These are phyloP conservation scores for Abortiporus biennis DNA, from an alignment of 1,284 basidiomycete species.

Conservation along the genomic window DNA sequence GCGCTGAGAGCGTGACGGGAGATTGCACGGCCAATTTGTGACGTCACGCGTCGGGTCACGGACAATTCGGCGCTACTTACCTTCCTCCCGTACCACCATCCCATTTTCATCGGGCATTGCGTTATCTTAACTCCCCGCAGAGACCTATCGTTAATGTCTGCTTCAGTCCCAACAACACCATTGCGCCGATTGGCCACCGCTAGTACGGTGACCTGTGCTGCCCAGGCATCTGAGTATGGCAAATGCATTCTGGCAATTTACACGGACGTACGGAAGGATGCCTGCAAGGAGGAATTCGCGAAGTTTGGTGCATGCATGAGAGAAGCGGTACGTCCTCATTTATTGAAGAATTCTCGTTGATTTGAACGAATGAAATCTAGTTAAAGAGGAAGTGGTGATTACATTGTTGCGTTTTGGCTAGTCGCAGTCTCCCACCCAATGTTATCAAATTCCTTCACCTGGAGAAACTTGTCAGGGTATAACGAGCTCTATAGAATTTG, in stretches of 20 bases:
- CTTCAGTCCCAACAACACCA: slow-evolving; percentile 31
- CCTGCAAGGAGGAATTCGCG: slow-evolving; percentile 73
- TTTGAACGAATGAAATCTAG: slow-evolving; percentile 27
- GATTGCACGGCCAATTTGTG: neutral
- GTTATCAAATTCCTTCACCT: too few species aligned
- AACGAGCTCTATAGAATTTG: too few species aligned
- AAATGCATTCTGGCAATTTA: slow-evolving; percentile 74
- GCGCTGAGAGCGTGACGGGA: neutral
- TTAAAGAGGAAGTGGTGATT: slow-evolving; percentile 62
- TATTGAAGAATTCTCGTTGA: neutral
- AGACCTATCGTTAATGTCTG: too few species aligned
- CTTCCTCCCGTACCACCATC: too few species aligned
- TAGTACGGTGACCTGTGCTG: slow-evolving; percentile 63
- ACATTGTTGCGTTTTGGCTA: too few species aligned
- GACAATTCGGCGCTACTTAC: too few species aligned
- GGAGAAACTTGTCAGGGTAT: too few species aligned
- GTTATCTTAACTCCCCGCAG: too few species aligned
- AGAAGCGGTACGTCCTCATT: slow-evolving; percentile 47
- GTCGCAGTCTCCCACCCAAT: too few species aligned
- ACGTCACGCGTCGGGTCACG: too few species aligned
- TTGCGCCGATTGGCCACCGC: slow-evolving; percentile 59
- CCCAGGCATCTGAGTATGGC: slow-evolving; percentile 69
- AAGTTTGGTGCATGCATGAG: slow-evolving; percentile 72
- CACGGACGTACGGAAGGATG: slow-evolving; percentile 70
- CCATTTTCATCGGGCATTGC: too few species aligned